phyloP scores from a whole-genome alignment of 2,329 filamentous ascomycete genomes.

The Lecanicillium sp. region DNA sequence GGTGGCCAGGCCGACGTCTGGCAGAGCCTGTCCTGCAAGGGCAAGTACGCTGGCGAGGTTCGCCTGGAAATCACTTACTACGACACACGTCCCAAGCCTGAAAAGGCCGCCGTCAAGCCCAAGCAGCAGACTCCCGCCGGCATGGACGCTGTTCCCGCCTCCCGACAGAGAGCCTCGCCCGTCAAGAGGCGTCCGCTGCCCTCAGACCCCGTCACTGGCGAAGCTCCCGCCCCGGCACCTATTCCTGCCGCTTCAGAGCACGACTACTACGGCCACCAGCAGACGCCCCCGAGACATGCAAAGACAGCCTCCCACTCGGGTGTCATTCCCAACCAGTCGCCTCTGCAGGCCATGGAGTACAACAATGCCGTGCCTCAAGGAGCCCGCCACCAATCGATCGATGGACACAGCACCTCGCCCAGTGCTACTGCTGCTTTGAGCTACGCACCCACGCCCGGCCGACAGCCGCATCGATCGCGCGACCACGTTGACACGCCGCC shows the following conservation, averaged over 20 bases:
- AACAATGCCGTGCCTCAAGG: constrained; percentile 34
- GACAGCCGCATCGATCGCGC: constrained; percentile 28
- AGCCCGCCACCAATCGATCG: constrained; percentile 28
- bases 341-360: constrained; percentile 48
- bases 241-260: constrained; percentile 24
- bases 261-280: constrained; percentile 31
- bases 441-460: constrained; percentile 18
- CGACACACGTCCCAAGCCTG: constrained; percentile 76
- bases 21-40: constrained; percentile 81
- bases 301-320: constrained; percentile 31
- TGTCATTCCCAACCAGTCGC: constrained; percentile 46
- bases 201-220: constrained; percentile 62
- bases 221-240: constrained; percentile 28
- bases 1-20: constrained; percentile 93
- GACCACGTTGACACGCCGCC: constrained; percentile 32
- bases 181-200: constrained; percentile 83
- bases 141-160: constrained; percentile 28
- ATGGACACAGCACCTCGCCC: constrained; percentile 32
- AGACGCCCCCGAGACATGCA: constrained; percentile 43
- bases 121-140: constrained; percentile 35
- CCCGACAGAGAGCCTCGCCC: constrained; percentile 46
- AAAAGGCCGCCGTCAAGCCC: constrained; percentile 58
- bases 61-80: constrained; percentile 95
- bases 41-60: constrained; percentile 94
- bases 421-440: constrained; percentile 20